Conservation (phyloP, 1,284 basidiomycete genomes). For the Inonotus obliquus region DNA sequence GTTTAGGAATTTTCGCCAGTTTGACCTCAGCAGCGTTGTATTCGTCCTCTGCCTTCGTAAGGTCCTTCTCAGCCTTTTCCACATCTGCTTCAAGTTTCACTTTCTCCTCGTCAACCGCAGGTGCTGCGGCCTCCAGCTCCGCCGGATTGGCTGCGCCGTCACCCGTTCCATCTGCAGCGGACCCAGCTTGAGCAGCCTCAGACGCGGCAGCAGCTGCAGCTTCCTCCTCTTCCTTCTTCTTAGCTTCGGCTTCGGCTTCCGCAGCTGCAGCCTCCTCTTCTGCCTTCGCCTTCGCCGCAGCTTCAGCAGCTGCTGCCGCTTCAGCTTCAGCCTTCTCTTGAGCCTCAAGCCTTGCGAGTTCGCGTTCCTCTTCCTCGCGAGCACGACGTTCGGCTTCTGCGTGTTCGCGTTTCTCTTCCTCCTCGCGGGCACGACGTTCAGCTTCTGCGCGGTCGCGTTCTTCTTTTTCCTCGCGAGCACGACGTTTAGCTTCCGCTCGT, state of each 20-base stretch:
- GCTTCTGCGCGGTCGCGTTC: not conserved
- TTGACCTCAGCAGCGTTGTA: slow-evolving; percentile 2
- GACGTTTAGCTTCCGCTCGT: too few relatives aligned
- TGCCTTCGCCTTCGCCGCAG: not conserved
- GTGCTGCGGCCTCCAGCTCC: not conserved
- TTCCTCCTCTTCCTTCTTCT: not conserved
- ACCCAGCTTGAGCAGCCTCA: not conserved
- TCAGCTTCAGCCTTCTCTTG: not conserved
- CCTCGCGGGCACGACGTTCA: too few relatives aligned
- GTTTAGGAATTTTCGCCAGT: slow-evolving; percentile 2
- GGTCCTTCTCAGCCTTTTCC: not conserved
- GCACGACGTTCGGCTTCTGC: too few relatives aligned
- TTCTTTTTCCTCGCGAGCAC: not conserved
- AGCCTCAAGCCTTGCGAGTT: not conserved
- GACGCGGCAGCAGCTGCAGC: not conserved
- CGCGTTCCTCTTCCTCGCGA: not conserved
- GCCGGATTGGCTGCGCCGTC: not conserved
- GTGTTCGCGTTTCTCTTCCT: too few relatives aligned
- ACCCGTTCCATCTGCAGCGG: not conserved
- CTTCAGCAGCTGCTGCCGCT: not conserved
- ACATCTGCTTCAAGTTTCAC: slow-evolving; percentile 1
- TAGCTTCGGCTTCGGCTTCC: not conserved
- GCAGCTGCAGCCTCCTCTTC: slow-evolving; percentile 1
- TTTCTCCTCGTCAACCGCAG: slow-evolving; percentile 7
- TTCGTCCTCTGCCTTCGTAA: slow-evolving; percentile 2